A percentile compares a stretch with the other conserved stretches of the same genome.
phyloP scores from a whole-genome alignment of 2,329 filamentous ascomycete genomes.

The Aotearoamyces nothofagi region DNA sequence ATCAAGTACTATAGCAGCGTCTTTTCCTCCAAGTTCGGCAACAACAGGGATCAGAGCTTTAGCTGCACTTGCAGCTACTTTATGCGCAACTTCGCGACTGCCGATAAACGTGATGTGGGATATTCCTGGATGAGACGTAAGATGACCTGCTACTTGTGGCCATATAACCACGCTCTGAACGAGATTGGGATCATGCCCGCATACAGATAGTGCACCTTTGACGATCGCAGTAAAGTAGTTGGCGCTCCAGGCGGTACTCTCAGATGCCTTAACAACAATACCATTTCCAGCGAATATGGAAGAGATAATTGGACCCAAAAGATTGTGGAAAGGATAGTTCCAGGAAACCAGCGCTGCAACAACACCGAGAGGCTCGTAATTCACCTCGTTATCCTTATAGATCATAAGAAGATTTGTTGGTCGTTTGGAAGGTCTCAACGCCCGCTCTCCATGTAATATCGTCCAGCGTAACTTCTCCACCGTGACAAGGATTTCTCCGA shows the following conservation, averaged over 20 bases:
- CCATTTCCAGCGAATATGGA: conserved; percentile 84
- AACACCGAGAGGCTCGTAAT: conserved; percentile 85
- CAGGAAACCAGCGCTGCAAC: conserved; percentile 87
- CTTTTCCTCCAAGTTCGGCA: conserved; percentile 89
- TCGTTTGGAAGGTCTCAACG: conserved; percentile 53
- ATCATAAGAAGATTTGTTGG: conserved; percentile 88
- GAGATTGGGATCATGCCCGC: conserved; percentile 68
- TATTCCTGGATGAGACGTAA: conserved; percentile 75
- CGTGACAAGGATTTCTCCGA: conserved; percentile 91
- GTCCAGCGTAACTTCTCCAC: conserved; percentile 93
- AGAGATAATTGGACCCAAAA: conserved; percentile 81
- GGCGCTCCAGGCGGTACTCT: conserved; percentile 90
- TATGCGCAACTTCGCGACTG: conserved; percentile 70
- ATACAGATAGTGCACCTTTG: conserved; percentile 62
- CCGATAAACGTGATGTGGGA: conserved; percentile 94
- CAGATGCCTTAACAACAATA: conserved; percentile 85
- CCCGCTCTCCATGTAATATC: conserved; percentile 74
- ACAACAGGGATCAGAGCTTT: conserved; percentile 76
- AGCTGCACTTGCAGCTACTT: conserved; percentile 76
- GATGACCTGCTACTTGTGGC: conserved; percentile 63
- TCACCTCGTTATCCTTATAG: conserved; percentile 85
- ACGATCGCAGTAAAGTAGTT: conserved; percentile 69
- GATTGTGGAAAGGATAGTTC: conserved; percentile 96
- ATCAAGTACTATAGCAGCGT: conserved; percentile 80
- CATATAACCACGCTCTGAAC: conserved; percentile 81